phyloP scores from a whole-genome alignment of 208 protist genomes.

The Leishmania arabica region DNA sequence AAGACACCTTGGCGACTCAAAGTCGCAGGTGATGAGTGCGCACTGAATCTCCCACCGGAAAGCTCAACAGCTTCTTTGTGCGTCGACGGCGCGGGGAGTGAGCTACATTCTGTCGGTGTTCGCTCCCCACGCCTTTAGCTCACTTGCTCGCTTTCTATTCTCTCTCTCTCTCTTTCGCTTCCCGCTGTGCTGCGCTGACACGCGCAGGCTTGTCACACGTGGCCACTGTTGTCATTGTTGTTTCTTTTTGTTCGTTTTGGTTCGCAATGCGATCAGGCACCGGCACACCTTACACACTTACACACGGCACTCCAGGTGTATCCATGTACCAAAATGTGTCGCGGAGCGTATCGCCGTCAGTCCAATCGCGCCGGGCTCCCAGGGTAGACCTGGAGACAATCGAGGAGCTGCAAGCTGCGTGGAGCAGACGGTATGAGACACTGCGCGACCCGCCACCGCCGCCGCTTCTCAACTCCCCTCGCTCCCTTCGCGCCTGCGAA shows the following conservation, averaged over 20 bases:
- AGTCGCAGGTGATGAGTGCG: no score
- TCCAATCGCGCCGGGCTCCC: neutral
- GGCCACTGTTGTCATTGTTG: no score
- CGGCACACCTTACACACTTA: neutral
- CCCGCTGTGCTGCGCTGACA: neutral
- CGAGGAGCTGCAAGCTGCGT: conserved; percentile 60
- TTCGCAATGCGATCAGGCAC: neutral
- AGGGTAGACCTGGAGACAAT: conserved; percentile 53
- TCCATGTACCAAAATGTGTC: conserved; percentile 24
- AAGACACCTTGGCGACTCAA: no score
- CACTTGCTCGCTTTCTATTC: neutral
- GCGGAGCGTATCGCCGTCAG: conserved; percentile 14
- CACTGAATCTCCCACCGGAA: no score
- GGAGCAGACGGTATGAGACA: conserved; percentile 41
- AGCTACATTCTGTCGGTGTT: neutral
- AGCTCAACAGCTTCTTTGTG: no score
- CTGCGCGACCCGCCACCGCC: conserved; percentile 34
- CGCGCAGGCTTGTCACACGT: neutral
- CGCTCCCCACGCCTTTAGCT: neutral
- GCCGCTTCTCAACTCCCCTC: conserved; percentile 63
- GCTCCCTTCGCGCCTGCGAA: conserved; percentile 54
- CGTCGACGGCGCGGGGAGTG: neutral
- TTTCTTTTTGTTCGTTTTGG: neutral
- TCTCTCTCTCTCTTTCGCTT: neutral
- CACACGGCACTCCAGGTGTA: neutral